Conservation (phyloP, 495 filamentous ascomycete species). For the Aspergillus hancockii region DNA sequence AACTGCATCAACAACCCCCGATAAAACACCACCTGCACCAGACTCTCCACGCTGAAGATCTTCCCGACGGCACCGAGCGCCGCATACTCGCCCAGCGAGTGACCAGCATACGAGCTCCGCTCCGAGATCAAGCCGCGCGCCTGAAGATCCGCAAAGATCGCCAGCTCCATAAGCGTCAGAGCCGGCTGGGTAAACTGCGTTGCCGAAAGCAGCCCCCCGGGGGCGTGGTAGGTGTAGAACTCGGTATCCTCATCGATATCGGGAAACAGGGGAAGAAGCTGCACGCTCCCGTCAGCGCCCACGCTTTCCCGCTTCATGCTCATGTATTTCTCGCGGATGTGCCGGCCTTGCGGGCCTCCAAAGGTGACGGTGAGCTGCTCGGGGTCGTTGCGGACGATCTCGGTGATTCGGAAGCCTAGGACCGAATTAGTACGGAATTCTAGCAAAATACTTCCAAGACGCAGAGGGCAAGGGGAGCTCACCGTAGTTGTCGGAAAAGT, state of each 20-base stretch:
- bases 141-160: constrained; percentile 97
- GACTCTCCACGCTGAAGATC: constrained; percentile 93
- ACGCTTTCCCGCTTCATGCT: constrained; percentile 83
- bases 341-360: constrained; percentile 92
- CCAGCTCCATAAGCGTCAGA: constrained; percentile 98
- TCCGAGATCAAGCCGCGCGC: constrained; percentile 92
- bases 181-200: constrained; percentile 99
- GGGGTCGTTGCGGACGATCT: constrained; percentile 98
- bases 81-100: constrained; percentile 98
- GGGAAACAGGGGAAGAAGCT: too few relatives aligned
- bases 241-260: constrained; percentile 82
- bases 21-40: constrained; percentile 96
- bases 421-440: too few relatives aligned
- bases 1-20: constrained; percentile 99
- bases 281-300: too few relatives aligned
- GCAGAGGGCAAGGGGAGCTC: not conserved
- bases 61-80: constrained; percentile 93
- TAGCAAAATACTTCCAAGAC: constrained; percentile 84
- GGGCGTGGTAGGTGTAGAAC: constrained; percentile 53
- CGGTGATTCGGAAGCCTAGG: constrained; percentile 26
- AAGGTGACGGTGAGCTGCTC: constrained; percentile 99
- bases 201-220: constrained; percentile 79
- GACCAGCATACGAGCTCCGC: constrained; percentile 94
- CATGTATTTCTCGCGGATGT: constrained; percentile 98
- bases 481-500: constrained; percentile 95